Conservation (phyloP, 371 early-diverging fungal species). For the Dichotomocladium elegans region DNA sequence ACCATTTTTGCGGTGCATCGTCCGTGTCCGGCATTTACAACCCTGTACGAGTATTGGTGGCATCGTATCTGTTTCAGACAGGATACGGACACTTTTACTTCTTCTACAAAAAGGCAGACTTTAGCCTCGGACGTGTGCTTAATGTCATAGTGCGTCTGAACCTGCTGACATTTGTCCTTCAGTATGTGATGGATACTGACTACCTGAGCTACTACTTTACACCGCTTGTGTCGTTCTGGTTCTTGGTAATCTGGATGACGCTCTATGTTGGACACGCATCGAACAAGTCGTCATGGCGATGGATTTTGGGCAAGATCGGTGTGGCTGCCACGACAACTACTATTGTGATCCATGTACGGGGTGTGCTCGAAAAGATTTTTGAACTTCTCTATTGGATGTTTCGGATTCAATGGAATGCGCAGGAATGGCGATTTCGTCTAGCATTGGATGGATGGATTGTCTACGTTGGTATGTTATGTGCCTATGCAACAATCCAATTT, state of each 20-base stretch:
- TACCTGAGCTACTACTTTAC: constrained; percentile 76
- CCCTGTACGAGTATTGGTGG: constrained; percentile 66
- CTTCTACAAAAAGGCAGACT: constrained; percentile 68
- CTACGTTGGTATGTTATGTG: constrained; percentile 56
- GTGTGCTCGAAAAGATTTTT: constrained; percentile 41
- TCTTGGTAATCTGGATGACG: constrained; percentile 59
- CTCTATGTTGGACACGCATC: constrained; percentile 50
- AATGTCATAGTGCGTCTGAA: constrained; percentile 67
- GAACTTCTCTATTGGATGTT: constrained; percentile 26
- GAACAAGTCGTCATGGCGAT: constrained; percentile 39
- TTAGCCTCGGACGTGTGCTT: constrained; percentile 54
- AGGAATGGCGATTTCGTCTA: constrained; percentile 67
- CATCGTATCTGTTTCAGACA: constrained; percentile 75
- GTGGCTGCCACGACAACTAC: constrained; percentile 34
- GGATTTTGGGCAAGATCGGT: constrained; percentile 49
- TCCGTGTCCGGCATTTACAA: constrained; percentile 63
- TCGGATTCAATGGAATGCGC: constrained; percentile 53
- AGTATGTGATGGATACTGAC: constrained; percentile 63
- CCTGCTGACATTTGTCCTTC: constrained; percentile 59
- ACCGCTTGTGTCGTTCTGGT: constrained; percentile 71
- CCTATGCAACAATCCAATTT: constrained; percentile 41
- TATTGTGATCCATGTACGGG: constrained; percentile 35
- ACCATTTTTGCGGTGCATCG: constrained; percentile 70
- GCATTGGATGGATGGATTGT: constrained; percentile 60
- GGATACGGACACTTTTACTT: constrained; percentile 76